Evolutionary conservation across 1,284 basidiomycete genomes (phyloP), one percentile per base, ranked within the genome.

Genomic region (Tremellales sp.): DNA sequence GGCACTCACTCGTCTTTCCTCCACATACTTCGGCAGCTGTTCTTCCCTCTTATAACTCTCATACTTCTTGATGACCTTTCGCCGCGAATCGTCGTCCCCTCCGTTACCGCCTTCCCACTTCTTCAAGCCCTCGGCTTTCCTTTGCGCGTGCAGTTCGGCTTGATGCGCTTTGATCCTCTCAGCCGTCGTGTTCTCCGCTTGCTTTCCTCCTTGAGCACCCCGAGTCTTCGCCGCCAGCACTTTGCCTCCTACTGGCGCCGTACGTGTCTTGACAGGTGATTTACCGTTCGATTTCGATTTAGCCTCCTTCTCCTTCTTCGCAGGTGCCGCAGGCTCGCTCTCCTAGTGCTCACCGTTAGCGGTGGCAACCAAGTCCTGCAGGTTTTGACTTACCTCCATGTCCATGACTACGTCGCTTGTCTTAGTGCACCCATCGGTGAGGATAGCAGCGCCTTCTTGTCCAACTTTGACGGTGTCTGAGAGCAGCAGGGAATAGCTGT

Each of bases 21-120:
- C 86, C 3, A 83, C 82, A 48, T 88, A 84, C 32, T 78, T 77
- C 1, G 95, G 95, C 27, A 98, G 73, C 50, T 85, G 88, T 19
- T 81, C 86, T 68, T 97, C 94, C 31, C 93, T 85, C 72, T 91
- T 92, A 74, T 97, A 99, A 61, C 90, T 94, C 75, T 93, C 91
- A 75, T 97, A 98, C 55, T 85, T 83, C 71, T 94, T 94, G 83
- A 93, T 93, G 1, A 82, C 80, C 70, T 95, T 95, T 25, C 86
- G 86, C 40, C 66, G 52, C 27, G 63, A 65, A 16, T 63, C 63
- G 59, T 88, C 85, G 58, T 89, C 87, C 29, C 85, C 84, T 35
- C 62, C 66, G 28, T 57, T 75, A 19, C 80, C 79, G 26, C 63
- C 55, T 1, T 88, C 86, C 68, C 84, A 97, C 60, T 84, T 85